phyloP scores from a whole-genome alignment of 495 filamentous ascomycete species.

The Aspergillus olivimuriae region DNA sequence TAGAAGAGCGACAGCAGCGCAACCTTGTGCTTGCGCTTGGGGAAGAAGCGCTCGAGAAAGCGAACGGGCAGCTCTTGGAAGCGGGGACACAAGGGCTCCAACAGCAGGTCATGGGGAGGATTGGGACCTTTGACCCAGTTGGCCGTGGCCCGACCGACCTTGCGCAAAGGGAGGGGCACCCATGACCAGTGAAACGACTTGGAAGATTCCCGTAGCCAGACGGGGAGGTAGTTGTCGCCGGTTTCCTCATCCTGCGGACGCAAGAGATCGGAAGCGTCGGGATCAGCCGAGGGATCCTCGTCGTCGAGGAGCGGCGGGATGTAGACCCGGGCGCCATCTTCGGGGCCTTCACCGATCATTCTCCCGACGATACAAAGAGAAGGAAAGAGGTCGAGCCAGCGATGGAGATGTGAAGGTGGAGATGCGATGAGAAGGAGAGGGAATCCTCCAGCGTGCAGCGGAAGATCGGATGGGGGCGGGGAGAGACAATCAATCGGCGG shows the following conservation, averaged over 20 bases:
- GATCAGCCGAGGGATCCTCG: conserved; percentile 33
- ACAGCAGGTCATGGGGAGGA: conserved; percentile 54
- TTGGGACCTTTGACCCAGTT: conserved; percentile 69
- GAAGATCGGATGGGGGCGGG: too few relatives aligned
- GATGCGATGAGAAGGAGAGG: conserved; percentile 7
- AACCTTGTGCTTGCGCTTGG: conserved; percentile 55
- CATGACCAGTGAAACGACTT: conserved; percentile 48
- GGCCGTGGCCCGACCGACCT: conserved; percentile 40
- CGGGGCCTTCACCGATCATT: conserved; percentile 33
- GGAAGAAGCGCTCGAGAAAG: conserved; percentile 55
- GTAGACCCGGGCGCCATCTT: conserved; percentile 30
- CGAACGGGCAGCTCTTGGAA: conserved; percentile 63
- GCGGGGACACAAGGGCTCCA: conserved; percentile 61
- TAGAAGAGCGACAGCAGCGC: conserved; percentile 56
- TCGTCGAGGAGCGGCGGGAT: conserved; percentile 30
- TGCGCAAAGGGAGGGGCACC: conserved; percentile 45
- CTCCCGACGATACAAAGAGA: conserved; percentile 2
- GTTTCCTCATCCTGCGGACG: conserved; percentile 32
- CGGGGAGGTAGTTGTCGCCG: conserved; percentile 31
- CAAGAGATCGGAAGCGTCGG: conserved; percentile 34
- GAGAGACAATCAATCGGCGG: too few relatives aligned
- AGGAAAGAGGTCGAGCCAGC: conserved; percentile 5
- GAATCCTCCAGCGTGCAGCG: too few relatives aligned
- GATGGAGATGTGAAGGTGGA: conserved; percentile 9
- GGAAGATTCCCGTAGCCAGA: conserved; percentile 50